These are phyloP conservation scores for Solanum phureja DNA, from an alignment of 257 asterid species.

Conservation along the genomic window DNA sequence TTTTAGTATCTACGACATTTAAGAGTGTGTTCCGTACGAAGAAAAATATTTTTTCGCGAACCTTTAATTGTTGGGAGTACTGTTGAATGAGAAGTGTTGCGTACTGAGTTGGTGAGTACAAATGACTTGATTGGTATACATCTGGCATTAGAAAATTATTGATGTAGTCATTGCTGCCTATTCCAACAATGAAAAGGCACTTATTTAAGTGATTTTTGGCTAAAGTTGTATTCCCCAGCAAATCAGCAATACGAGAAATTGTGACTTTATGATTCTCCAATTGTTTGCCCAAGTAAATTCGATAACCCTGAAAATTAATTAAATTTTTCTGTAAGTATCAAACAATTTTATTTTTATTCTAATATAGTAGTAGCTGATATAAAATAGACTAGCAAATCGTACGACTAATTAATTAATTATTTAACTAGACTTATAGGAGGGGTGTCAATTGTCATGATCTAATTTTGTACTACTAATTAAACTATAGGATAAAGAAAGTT, in stretches of 20 bases:
- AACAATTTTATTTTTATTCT: not conserved
- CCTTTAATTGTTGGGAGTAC: slow-evolving; percentile 8
- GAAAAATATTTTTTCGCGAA: not conserved
- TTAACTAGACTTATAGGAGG: not conserved
- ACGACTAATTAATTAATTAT: not conserved
- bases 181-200: slow-evolving; percentile 40
- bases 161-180: slow-evolving; percentile 57
- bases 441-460: not conserved
- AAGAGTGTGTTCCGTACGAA: fast-evolving
- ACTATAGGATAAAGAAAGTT: not conserved
- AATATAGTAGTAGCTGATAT: not conserved
- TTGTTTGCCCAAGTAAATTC: not conserved
- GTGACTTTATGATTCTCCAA: slow-evolving; percentile 17
- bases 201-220: slow-evolving; percentile 4
- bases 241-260: not conserved
- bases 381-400: not conserved
- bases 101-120: slow-evolving; percentile 20
- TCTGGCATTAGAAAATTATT: slow-evolving; percentile 31
- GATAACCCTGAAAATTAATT: slow-evolving; percentile 21
- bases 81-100: slow-evolving; percentile 21
- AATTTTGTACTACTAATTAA: not conserved
- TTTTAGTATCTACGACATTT: not conserved
- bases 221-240: not conserved
- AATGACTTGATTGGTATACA: not conserved
- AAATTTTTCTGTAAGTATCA: not conserved